A percentile compares a stretch with the other conserved stretches of the same genome.
Evolutionary conservation across 1,284 basidiomycete species (phyloP).

Genomic region (Papiliotrema laurentii): DNA sequence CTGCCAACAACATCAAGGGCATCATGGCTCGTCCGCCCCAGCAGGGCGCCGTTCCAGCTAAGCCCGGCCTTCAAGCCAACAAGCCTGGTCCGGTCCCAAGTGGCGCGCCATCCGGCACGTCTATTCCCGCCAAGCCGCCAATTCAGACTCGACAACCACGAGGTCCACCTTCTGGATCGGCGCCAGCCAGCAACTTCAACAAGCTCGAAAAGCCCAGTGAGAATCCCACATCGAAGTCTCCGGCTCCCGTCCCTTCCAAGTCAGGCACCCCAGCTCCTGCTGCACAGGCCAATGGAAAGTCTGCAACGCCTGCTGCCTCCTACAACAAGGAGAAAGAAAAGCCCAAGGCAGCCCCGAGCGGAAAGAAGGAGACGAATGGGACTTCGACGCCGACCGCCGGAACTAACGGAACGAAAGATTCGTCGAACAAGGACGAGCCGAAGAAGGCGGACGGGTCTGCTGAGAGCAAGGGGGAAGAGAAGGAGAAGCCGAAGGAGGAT

Average conservation of each 20-base stretch:
- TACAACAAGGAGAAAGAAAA: slow-evolving; percentile 1
- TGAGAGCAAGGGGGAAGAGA: background rate
- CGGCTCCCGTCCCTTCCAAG: background rate
- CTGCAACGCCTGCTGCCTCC: background rate
- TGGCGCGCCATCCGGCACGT: background rate
- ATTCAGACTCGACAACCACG: slow-evolving; percentile 2
- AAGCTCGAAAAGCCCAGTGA: slow-evolving; percentile 1
- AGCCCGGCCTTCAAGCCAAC: background rate
- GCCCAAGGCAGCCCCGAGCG: slow-evolving; percentile 10
- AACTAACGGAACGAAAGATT: background rate
- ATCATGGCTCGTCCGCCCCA: slow-evolving; percentile 2
- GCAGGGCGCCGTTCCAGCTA: background rate
- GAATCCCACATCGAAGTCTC: background rate
- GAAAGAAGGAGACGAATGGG: background rate
- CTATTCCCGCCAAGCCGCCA: background rate
- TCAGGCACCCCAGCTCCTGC: background rate
- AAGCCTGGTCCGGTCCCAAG: background rate
- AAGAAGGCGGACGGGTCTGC: no score
- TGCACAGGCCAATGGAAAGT: background rate
- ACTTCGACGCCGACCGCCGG: background rate
- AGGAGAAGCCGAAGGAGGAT: slow-evolving; percentile 46
- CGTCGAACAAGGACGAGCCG: background rate
- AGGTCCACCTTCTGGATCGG: background rate
- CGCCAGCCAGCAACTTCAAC: slow-evolving; percentile 7
- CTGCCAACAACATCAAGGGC: background rate